A percentile compares a stretch with the other conserved stretches of the same genome.
phyloP scores from a whole-genome alignment of 2,329 filamentous ascomycete genomes.

The Lachnellula occidentalis region DNA sequence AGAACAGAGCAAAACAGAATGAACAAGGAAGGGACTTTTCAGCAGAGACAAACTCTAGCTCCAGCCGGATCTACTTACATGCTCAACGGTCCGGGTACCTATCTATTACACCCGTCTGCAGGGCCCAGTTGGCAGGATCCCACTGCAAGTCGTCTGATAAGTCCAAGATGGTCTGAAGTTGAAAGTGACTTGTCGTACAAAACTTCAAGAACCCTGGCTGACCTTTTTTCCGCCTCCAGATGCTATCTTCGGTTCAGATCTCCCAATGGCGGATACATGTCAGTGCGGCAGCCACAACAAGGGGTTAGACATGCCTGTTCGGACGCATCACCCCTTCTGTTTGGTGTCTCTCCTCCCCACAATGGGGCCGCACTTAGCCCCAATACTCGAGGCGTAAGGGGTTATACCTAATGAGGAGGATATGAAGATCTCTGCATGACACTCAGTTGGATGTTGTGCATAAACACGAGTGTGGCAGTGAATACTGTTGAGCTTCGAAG shows the following conservation, averaged over 20 bases:
- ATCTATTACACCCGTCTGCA: slow-evolving; percentile 8
- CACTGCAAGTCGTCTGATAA: slow-evolving; percentile 2
- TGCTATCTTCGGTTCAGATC: slow-evolving; percentile 1
- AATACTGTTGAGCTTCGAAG: not conserved
- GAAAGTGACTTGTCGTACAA: slow-evolving; percentile 12
- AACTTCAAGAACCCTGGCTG: slow-evolving; percentile 5
- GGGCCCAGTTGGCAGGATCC: slow-evolving; percentile 2
- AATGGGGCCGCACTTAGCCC: not conserved
- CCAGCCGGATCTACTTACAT: slow-evolving; percentile 1
- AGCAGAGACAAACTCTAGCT: slow-evolving; percentile 6
- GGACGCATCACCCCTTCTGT: not conserved
- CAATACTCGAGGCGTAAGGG: not conserved
- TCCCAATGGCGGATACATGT: not conserved
- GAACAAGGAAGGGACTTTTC: slow-evolving; percentile 11
- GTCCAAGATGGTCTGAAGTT: not conserved
- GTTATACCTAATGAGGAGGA: not conserved
- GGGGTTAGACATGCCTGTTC: not conserved
- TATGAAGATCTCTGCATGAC: not conserved
- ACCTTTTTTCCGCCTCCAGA: slow-evolving; percentile 9
- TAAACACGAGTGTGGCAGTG: not conserved
- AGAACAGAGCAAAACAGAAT: slow-evolving; percentile 4
- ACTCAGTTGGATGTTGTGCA: not conserved
- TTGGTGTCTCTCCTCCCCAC: not conserved
- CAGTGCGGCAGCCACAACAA: not conserved
- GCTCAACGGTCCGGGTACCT: slow-evolving; percentile 8